A percentile compares a stretch with the other conserved stretches of the same genome.
Evolutionary conservation across 305 asterid genomes (phyloP).

Genomic region (Petunia hybrid): DNA sequence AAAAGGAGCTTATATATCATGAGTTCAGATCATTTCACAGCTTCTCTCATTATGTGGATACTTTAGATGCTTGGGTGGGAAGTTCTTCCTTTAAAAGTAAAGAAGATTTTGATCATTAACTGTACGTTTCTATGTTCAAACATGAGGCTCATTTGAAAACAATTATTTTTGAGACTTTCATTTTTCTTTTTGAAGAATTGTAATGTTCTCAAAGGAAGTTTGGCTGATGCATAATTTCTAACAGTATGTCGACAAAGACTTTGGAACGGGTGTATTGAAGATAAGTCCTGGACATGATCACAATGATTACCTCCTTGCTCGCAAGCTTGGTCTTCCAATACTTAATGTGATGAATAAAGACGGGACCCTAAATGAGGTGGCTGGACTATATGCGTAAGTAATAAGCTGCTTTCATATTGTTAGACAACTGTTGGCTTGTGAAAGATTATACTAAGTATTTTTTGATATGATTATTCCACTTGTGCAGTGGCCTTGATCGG

Average conservation of each 20-base stretch:
- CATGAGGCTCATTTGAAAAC: background rate
- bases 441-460: background rate
- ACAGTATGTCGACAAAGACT: slow-evolving; percentile 97
- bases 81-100: background rate
- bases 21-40: slow-evolving; percentile 16
- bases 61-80: background rate
- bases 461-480: slow-evolving; percentile 37
- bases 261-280: slow-evolving; percentile 98
- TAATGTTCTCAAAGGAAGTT: slow-evolving; percentile 30
- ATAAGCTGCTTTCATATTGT: slow-evolving; percentile 33
- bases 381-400: slow-evolving; percentile 82
- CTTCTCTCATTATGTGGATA: background rate
- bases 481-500: slow-evolving; percentile 90
- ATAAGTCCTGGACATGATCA: slow-evolving; percentile 99
- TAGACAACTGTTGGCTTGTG: slow-evolving; percentile 11
- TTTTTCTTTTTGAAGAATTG: background rate
- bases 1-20: background rate
- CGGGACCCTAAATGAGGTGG: slow-evolving; percentile 94
- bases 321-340: slow-evolving; percentile 98
- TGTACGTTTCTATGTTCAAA: slow-evolving; percentile 17
- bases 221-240: slow-evolving; percentile 37
- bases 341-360: slow-evolving; percentile 99
- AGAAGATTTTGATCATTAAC: slow-evolving; percentile 24
- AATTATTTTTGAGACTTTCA: background rate
- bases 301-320: slow-evolving; percentile 97